Evolutionary conservation across 2,329 filamentous ascomycete species (phyloP), one percentile per base, ranked within the genome.

Genomic region (Aspergillus novofumigatus): DNA sequence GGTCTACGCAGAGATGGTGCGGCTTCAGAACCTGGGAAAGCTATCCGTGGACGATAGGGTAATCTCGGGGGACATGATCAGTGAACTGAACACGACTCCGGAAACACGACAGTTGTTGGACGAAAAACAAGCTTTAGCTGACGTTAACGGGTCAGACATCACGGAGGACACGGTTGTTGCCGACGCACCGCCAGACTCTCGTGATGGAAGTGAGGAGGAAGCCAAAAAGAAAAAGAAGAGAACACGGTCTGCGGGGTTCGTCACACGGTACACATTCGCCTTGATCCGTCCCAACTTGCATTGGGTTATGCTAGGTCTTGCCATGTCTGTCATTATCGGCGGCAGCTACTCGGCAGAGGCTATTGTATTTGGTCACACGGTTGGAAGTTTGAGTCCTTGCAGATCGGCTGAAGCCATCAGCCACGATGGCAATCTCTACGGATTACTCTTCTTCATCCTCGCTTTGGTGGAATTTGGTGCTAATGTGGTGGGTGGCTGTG

Each of bases 321-420:
- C 79, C 3, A 78, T 78, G n/a, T 78, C 83, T 1, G 67, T 77
- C 52, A 68, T 85, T 20, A 81, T 85, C 10, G 83, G 83, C 9
- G 78, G 77, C 7, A 80, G 82, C 1, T 86, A 83, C 65, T 80
- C 80, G 8, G 81, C 78, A 1, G 78, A 80, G 48, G 83, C 81
- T 20, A 70, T 85, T 9, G 80, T 86, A 29, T 86, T 87, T 58
- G 84, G 84, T 48, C 79, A 83, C 65, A 82, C 81, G 1, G 77
- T 87, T 45, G 80, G 80, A 5, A 77, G 70, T n/a, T 73, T 86
- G 42, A 84, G 78, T 58, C 78, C 80, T 0, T 86, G 83, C 68
- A 76, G 79, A 49, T 70, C 75, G 4, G 68, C 76, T 2, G 72
- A 75, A 4, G 75, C 72, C 3, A 83, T 86, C 51, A 73, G 77